Evolutionary conservation across 1,284 basidiomycete genomes (phyloP), one percentile per base, ranked within the genome.

Genomic region (Boletus smithii): DNA sequence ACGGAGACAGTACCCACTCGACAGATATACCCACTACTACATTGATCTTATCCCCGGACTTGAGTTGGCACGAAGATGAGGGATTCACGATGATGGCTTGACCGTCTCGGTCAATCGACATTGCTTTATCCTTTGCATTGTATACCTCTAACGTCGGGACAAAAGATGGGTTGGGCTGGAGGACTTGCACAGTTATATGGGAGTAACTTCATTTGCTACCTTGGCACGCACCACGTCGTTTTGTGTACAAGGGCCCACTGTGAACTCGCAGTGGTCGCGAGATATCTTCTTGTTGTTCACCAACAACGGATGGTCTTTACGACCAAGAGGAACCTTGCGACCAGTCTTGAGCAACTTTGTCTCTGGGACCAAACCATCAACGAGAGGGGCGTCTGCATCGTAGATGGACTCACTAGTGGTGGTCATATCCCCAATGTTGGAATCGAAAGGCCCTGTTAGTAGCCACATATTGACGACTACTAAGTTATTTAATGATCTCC

Each of bases 231-330:
- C 85, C 48, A 73, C 72, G 51, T 83, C 73, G 29, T 79, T 74
- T 11, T 65, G 57, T 0, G 74, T 63, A 49, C 71, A 80, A 5
- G 67, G 54, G 2, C 73, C 79, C 8, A 87, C 79, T 11, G 68
- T 63, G 46, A 88, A 75, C 35, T 72, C 63, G 35, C 76, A 76
- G 56, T 85, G 80, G 29, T 76, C 67, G 30, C 73, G 71, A 0
- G 85, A 88, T 46, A 88, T 71, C 55, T 77, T 81, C 58, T 80
- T 80, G 67, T 73, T 74, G 44, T 74, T 75, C 41, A 88, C 66
- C 6, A 73, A 30, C 2, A 88, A 66, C 3, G 73, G 69, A 38
- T 65, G 65, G 3, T 73, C 74, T 59, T 76, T 82, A 26, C 85
- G 69, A 13, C 85, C 83, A 3, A 86, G 57, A 1, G 57, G 36